These are phyloP conservation scores for Neopestalotiopsis rosae DNA, from an alignment of 2,329 filamentous ascomycete genomes.

Conservation along the genomic window DNA sequence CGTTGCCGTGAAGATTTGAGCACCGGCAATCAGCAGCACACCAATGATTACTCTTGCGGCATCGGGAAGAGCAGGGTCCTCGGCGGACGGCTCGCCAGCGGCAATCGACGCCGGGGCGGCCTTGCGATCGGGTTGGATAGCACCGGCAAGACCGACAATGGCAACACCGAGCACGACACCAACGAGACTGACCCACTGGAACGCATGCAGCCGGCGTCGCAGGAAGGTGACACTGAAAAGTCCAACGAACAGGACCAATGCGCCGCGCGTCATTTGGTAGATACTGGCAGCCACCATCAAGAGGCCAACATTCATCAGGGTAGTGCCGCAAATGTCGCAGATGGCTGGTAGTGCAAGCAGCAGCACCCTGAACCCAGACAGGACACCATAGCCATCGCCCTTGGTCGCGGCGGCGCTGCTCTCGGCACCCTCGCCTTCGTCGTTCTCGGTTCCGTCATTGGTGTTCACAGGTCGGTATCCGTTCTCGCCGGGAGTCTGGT, in stretches of 20 bases:
- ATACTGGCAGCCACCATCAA: conserved; percentile 94
- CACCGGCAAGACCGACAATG: conserved; percentile 87
- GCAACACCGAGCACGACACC: conserved; percentile 89
- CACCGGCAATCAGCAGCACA: conserved; percentile 87
- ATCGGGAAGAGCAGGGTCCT: conserved; percentile 38
- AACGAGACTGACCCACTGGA: conserved; percentile 89
- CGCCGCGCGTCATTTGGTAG: conserved; percentile 98
- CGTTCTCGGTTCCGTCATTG: conserved; percentile 51
- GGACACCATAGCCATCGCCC: conserved; percentile 51
- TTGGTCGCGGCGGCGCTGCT: conserved; percentile 45
- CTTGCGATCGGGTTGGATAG: conserved; percentile 72
- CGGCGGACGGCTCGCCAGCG: conserved; percentile 29
- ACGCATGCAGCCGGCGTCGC: conserved; percentile 77
- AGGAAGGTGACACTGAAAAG: conserved; percentile 94
- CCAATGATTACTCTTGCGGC: conserved; percentile 77
- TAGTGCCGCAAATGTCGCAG: conserved; percentile 94
- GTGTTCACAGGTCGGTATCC: conserved; percentile 72
- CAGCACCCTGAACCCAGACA: conserved; percentile 73
- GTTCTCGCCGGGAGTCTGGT: conserved; percentile 46
- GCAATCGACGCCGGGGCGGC: conserved; percentile 38
- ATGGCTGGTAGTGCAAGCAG: conserved; percentile 85
- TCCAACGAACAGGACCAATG: conserved; percentile 93
- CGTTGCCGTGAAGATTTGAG: conserved; percentile 94
- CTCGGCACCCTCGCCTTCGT: conserved; percentile 48
- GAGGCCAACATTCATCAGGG: conserved; percentile 94